A percentile compares a stretch with the other conserved stretches of the same genome.
phyloP scores from a whole-genome alignment of 2,329 filamentous ascomycete species.

The Hypoxylon sp. region DNA sequence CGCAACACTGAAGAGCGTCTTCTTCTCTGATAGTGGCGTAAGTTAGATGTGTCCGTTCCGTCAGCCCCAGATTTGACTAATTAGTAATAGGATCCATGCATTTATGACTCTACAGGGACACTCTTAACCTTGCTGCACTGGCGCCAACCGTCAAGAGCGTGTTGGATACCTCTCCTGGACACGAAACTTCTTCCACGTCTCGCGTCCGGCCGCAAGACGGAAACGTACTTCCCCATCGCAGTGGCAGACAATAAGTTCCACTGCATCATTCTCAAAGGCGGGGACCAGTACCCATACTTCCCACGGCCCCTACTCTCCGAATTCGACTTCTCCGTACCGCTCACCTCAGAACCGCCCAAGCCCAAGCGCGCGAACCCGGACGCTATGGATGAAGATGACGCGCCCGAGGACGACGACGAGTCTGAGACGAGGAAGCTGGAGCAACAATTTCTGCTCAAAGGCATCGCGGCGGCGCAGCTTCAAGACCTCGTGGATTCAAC shows the following conservation, averaged over 20 bases:
- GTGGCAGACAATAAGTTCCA: conserved; percentile 93
- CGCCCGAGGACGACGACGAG: conserved; percentile 49
- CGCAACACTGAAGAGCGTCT: conserved; percentile 80
- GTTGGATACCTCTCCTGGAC: conserved; percentile 93
- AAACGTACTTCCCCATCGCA: conserved; percentile 95
- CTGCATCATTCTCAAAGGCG: conserved; percentile 98
- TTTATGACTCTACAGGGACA: conserved; percentile 93
- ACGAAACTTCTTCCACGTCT: conserved; percentile 86
- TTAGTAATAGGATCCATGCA: conserved; percentile 80
- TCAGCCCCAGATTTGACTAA: conserved; percentile 40
- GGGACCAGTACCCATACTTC: conserved; percentile 92
- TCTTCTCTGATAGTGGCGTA: conserved; percentile 93
- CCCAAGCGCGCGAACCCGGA: conserved; percentile 52
- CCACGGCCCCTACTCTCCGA: conserved; percentile 90
- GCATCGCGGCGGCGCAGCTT: conserved; percentile 78
- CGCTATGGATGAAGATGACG: conserved; percentile 51
- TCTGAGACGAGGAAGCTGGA: conserved; percentile 75
- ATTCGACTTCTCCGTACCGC: conserved; percentile 90
- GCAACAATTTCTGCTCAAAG: conserved; percentile 82
- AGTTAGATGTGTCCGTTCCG: conserved; percentile 52
- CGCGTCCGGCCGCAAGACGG: conserved; percentile 85
- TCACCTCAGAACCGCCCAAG: conserved; percentile 67
- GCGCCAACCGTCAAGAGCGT: conserved; percentile 85
- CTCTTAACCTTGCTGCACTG: conserved; percentile 90
- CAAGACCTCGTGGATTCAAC: conserved; percentile 79